A percentile compares a stretch with the other conserved stretches of the same genome.
Evolutionary conservation across 2,329 filamentous ascomycete species (phyloP).

Genomic region (Fusarium clavum): DNA sequence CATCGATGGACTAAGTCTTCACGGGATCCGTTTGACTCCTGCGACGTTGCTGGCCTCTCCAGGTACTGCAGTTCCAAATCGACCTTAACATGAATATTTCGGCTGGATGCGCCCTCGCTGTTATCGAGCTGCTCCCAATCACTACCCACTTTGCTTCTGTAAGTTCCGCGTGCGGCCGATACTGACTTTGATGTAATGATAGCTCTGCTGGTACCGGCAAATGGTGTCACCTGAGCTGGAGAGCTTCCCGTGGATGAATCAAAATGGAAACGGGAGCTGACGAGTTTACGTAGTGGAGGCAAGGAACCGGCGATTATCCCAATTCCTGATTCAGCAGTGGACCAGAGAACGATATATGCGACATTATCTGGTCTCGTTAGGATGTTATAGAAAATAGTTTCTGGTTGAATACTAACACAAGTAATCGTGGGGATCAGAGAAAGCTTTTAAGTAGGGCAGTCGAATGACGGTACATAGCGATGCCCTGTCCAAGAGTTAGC

Average conservation of each 20-base stretch:
- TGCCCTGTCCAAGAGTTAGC: background rate
- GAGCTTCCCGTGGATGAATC: background rate
- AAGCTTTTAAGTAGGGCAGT: constrained; percentile 28
- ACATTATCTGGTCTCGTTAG: constrained; percentile 16
- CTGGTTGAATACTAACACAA: constrained; percentile 4
- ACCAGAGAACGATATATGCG: constrained; percentile 26
- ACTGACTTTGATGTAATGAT: background rate
- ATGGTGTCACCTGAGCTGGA: constrained; percentile 9
- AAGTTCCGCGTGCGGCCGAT: background rate
- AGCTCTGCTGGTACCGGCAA: background rate
- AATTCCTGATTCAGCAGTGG: constrained; percentile 31
- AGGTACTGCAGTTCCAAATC: constrained; percentile 15
- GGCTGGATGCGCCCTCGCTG: background rate
- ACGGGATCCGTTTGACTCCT: background rate
- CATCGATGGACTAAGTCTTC: background rate
- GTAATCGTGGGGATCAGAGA: background rate
- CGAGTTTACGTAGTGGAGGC: constrained; percentile 17
- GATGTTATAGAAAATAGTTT: background rate
- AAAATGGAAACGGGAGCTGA: constrained; percentile 16
- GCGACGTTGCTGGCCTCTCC: background rate
- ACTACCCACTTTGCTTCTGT: background rate
- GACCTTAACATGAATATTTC: constrained; percentile 18
- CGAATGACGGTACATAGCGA: constrained; percentile 29
- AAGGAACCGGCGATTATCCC: constrained; percentile 31
- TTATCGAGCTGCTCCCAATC: constrained; percentile 14